Percentiles rank a stretch among this genome's conserved stretches.
Conservation (phyloP, 2,329 filamentous ascomycete genomes). For the Diplocarpon rosae region DNA sequence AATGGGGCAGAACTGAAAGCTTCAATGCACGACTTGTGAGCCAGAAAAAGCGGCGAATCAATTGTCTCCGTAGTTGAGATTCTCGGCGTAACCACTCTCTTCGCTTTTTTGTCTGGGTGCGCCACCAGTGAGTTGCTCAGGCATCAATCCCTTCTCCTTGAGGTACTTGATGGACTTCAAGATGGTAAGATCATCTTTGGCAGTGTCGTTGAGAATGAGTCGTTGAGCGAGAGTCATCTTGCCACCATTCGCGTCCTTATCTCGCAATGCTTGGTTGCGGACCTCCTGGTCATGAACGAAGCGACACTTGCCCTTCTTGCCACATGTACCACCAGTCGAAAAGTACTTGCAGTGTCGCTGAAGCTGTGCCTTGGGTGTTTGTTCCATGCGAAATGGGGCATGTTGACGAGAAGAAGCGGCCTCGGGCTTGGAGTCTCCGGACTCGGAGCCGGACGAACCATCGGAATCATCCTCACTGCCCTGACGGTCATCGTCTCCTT, state of each 20-base stretch:
- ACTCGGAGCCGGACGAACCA: constrained; percentile 32
- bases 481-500: constrained; percentile 49
- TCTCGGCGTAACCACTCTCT: constrained; percentile 20
- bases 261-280: constrained; percentile 50
- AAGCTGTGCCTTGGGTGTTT: constrained; percentile 46
- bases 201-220: constrained; percentile 54
- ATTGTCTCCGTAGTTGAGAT: constrained; percentile 22
- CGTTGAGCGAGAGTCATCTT: constrained; percentile 56
- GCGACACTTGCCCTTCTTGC: constrained; percentile 66
- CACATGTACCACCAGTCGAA: constrained; percentile 56
- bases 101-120: constrained; percentile 19
- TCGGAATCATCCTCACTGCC: constrained; percentile 23
- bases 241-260: constrained; percentile 53
- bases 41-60: constrained; percentile 1
- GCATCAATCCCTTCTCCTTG: constrained; percentile 35
- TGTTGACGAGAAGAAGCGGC: constrained; percentile 38
- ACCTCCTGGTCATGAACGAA: constrained; percentile 57
- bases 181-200: constrained; percentile 55
- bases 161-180: constrained; percentile 56
- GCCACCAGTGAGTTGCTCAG: constrained; percentile 23
- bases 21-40: not conserved
- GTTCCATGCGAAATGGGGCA: constrained; percentile 27
- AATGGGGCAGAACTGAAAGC: not conserved
- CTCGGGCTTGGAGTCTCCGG: constrained; percentile 50
- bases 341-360: constrained; percentile 61